Base-by-base conservation (phyloP, 1,284 basidiomycete genomes). In the Peniophora sp. region DNA sequence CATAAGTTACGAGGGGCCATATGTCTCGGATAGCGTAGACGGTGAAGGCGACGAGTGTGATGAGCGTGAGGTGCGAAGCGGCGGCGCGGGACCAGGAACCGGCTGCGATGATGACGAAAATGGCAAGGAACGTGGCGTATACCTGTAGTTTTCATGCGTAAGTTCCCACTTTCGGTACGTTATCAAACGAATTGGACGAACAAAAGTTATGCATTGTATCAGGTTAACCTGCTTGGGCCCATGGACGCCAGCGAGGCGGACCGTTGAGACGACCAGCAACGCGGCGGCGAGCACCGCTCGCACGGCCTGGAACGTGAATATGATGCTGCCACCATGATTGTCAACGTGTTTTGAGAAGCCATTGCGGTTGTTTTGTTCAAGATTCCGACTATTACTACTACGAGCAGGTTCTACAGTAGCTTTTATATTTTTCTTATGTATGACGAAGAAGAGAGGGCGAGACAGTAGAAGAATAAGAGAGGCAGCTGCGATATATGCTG, bases 21-120 rank as follows among this genome's bases (percentile, higher is more conserved):
- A 80, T 55, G 57, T 82, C 75, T 41, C 78, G 70, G 55, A 76
- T 77, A 12, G 65, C 63, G 59, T 72, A 80, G 1, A 79, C 63
- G 2, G 50, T 58, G 58, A 71, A 74, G 0, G 68, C 68, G 48
- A 69, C 46, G 43, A 73, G 51, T n/a, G 78, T 59, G 3, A 77
- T 58, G 3, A 63, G 41, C 3, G 56, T 50, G 14, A 68, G 57
- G 49, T 70, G 69, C 10, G 48, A 44, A 2, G 55, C 59, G 50
- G 54, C 55, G 38, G 35, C 35, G 25, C n/a, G 49, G 19, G 48
- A 55, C 11, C 45, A n/a, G 27, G 24, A 23, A 48, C 46, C n/a
- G 46, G 53, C 14, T 56, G 51, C 2, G 55, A 35, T 2, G 64
- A 43, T 5, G 62, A 52, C 5, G 57, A 44, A 2, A 61, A 14